These are phyloP conservation scores for Colletotrichum liriopes DNA, from an alignment of 2,329 filamentous ascomycete genomes.

Conservation along the genomic window DNA sequence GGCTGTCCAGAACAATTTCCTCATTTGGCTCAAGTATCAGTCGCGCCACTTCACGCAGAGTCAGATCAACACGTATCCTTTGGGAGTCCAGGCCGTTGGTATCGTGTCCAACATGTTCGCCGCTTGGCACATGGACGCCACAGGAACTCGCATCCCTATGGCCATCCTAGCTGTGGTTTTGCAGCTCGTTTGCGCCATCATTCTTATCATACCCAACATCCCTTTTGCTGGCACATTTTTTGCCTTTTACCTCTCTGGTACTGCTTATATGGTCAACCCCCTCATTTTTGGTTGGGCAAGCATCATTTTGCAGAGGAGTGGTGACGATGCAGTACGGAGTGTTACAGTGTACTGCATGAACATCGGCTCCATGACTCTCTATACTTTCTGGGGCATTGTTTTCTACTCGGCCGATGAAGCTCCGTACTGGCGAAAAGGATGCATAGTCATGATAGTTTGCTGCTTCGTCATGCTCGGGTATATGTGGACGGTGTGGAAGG, in stretches of 20 bases:
- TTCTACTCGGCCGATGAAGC: slow-evolving; percentile 55
- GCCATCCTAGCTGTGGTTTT: slow-evolving; percentile 51
- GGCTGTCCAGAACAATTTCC: slow-evolving; percentile 47
- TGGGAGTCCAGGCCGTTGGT: slow-evolving; percentile 55
- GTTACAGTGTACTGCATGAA: slow-evolving; percentile 58
- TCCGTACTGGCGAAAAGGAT: slow-evolving; percentile 55
- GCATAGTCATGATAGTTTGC: slow-evolving; percentile 52
- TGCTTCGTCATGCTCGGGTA: slow-evolving; percentile 41
- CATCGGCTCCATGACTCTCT: slow-evolving; percentile 54
- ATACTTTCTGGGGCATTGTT: slow-evolving; percentile 57
- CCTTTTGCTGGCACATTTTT: slow-evolving; percentile 48
- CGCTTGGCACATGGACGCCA: slow-evolving; percentile 55
- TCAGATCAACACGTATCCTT: slow-evolving; percentile 56
- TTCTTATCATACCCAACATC: slow-evolving; percentile 52
- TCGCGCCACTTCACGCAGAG: slow-evolving; percentile 47
- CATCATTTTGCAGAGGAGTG: slow-evolving; percentile 53
- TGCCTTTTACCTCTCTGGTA: slow-evolving; percentile 55
- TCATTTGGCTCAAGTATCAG: slow-evolving; percentile 50
- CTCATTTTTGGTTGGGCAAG: slow-evolving; percentile 58
- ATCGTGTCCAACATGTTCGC: slow-evolving; percentile 51
- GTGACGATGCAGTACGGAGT: slow-evolving; percentile 56
- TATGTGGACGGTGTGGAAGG: slow-evolving; percentile 39
- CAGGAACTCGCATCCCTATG: slow-evolving; percentile 52
- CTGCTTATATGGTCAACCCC: slow-evolving; percentile 57
- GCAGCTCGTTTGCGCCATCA: slow-evolving; percentile 52